Evolutionary conservation across 805 yeast species (phyloP).

Genomic region (Suhomyces vadensis): DNA sequence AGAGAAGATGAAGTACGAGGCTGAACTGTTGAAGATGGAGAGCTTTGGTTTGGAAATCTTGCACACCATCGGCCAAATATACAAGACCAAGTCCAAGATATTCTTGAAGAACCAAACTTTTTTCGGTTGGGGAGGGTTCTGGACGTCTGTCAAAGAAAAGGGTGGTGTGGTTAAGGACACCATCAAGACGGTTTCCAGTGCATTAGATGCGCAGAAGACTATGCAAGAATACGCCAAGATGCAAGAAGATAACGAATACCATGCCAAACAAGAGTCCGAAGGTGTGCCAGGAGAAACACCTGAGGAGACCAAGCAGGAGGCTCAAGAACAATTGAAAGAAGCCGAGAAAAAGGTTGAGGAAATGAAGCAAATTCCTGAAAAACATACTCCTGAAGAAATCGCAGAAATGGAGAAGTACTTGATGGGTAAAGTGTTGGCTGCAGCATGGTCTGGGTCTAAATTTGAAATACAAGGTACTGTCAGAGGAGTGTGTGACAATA

Average conservation of each 20-base stretch:
- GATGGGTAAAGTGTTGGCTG: slow-evolving; percentile 77
- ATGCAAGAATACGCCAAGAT: slow-evolving; percentile 70
- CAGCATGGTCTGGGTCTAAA: slow-evolving; percentile 83
- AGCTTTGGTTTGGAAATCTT: slow-evolving; percentile 82
- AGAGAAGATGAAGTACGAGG: slow-evolving; percentile 72
- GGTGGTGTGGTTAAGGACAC: slow-evolving; percentile 75
- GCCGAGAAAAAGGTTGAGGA: slow-evolving; percentile 14
- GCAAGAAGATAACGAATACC: slow-evolving; percentile 56
- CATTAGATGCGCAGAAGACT: slow-evolving; percentile 76
- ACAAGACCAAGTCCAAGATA: slow-evolving; percentile 62
- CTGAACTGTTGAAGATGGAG: slow-evolving; percentile 77
- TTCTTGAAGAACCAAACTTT: slow-evolving; percentile 64
- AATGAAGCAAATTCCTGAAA: slow-evolving; percentile 30
- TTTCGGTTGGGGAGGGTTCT: slow-evolving; percentile 67
- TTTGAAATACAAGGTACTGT: slow-evolving; percentile 75
- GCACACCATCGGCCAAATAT: slow-evolving; percentile 72
- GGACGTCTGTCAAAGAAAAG: slow-evolving; percentile 70
- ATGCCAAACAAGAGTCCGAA: slow-evolving; percentile 37
- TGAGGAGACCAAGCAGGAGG: slow-evolving; percentile 15
- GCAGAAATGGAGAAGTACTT: slow-evolving; percentile 73
- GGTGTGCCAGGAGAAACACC: slow-evolving; percentile 20
- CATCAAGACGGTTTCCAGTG: slow-evolving; percentile 66
- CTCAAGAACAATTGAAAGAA: slow-evolving; percentile 7
- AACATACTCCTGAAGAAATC: slow-evolving; percentile 55
- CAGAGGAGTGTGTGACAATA: slow-evolving; percentile 66